Base-by-base conservation (phyloP, 495 filamentous ascomycete genomes). In the Hypoxylon subgilvum region DNA sequence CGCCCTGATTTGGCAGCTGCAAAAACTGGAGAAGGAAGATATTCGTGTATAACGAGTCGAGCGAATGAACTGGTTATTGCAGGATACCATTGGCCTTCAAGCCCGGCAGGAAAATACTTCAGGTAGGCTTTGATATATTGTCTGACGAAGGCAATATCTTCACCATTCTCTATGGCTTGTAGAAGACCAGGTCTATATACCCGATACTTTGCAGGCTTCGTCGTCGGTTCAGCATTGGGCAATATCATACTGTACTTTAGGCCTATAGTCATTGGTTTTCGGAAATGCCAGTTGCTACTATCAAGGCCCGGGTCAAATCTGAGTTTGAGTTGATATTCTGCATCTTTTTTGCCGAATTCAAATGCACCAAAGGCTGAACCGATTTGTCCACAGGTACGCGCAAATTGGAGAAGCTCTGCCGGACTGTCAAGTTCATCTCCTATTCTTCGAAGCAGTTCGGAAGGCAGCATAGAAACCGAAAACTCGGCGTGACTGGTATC, bases 381-480 rank as follows among this genome's bases (percentile, higher is more conserved):
- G 1, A 22, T 17, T 6, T 9, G 4, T 22, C 34, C 50, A 16
- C 44, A 55, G 17, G 34, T 32, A 4, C 27, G 16, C 4, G 36
- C 12, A 13, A 50, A 46, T 5, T 55, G 32, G 13, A 55, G 4
- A 5, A 61, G 22, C 4, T 50, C 4, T 23, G 2, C 4, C 12
- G 44, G 44, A n/a, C 14, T 6, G 23, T 4, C 0, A 55, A n/a
- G n/a, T n/a, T 40, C 0, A 7, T 12, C 12, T 13, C 30, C 50
- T 25, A 61, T 40, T 13, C 32, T 10, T 34, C 13, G 43, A 28
- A 55, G 36, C 6, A 55, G 2, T 4, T 61, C 57, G 31, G 31
- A 35, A 35, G 12, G 27, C 1, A 13, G 14, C n/a, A n/a, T n/a
- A n/a, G n/a, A n/a, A n/a, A n/a, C n/a, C n/a, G n/a, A n/a, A n/a